Percentiles rank a stretch among this genome's conserved stretches.
phyloP scores from a whole-genome alignment of 805 yeast genomes.

The Saturnispora sekii region DNA sequence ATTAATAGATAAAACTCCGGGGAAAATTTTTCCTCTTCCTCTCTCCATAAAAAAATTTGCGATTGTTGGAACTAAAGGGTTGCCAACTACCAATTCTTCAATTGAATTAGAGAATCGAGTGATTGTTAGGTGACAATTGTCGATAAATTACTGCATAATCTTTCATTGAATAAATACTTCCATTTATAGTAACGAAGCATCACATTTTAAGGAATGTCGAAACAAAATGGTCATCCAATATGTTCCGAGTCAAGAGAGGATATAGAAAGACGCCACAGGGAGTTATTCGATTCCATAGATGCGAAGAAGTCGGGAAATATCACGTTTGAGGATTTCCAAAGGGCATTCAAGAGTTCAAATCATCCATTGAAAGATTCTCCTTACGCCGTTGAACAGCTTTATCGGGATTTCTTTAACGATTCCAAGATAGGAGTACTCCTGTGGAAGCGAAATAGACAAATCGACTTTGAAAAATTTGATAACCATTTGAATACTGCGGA shows the following conservation, averaged over 20 bases:
- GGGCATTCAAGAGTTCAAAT: conserved; percentile 36
- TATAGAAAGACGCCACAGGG: conserved; percentile 27
- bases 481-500: conserved; percentile 60
- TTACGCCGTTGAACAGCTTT: conserved; percentile 47
- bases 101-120: no score
- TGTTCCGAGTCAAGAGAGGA: conserved; percentile 15
- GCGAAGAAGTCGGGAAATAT: conserved; percentile 37
- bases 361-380: conserved; percentile 60
- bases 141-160: no score
- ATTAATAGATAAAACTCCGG: no score
- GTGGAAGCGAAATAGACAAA: conserved; percentile 26
- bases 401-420: conserved; percentile 35
- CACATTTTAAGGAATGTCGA: no score
- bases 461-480: conserved; percentile 60
- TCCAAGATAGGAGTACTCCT: conserved; percentile 5
- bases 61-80: no score
- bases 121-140: no score
- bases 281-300: conserved; percentile 38
- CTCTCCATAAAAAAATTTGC: no score
- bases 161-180: no score
- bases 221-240: no score
- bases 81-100: no score
- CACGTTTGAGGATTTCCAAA: conserved; percentile 37
- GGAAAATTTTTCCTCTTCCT: no score
- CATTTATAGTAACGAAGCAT: no score